Conservation (phyloP, 352 stramenopile species). For the Saprolegnia diclina region DNA sequence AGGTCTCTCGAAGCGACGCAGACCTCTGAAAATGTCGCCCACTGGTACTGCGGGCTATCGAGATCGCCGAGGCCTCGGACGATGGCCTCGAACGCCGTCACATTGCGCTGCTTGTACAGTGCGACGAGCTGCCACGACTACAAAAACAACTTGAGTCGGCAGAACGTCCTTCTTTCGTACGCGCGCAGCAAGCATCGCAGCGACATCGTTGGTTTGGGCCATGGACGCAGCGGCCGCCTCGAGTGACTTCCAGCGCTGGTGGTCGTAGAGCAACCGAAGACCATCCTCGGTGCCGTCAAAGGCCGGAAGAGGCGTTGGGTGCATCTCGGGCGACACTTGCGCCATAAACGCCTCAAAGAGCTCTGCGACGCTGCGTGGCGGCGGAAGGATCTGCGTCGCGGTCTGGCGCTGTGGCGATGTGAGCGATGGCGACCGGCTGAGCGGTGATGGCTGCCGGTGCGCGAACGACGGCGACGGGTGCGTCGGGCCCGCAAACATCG, state of each 20-base stretch:
- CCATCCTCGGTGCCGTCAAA: slow-evolving; percentile 41
- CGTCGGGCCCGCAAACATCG: slow-evolving; percentile 30
- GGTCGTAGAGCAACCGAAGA: slow-evolving; percentile 51
- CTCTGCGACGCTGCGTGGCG: slow-evolving; percentile 39
- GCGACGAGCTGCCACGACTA: slow-evolving; percentile 76
- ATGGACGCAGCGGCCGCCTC: slow-evolving; percentile 70
- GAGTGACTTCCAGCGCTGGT: slow-evolving; percentile 68
- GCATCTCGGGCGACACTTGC: slow-evolving; percentile 38
- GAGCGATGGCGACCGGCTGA: slow-evolving; percentile 25
- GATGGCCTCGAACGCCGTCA: slow-evolving; percentile 55
- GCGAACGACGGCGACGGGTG: slow-evolving; percentile 13
- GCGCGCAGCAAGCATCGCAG: background rate
- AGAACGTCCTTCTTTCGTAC: background rate
- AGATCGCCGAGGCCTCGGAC: slow-evolving; percentile 69
- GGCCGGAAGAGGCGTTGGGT: background rate
- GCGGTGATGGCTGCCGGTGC: slow-evolving; percentile 24
- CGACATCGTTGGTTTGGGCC: slow-evolving; percentile 28
- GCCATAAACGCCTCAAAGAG: slow-evolving; percentile 65
- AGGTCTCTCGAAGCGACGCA: background rate
- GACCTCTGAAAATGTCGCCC: slow-evolving; percentile 17
- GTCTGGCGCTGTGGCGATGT: slow-evolving; percentile 16
- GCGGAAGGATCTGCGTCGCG: slow-evolving; percentile 30
- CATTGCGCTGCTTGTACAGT: slow-evolving; percentile 61
- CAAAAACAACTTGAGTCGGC: background rate
- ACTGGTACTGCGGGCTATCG: slow-evolving; percentile 31